These are phyloP conservation scores for Yamadazyma phyllophila DNA, from an alignment of 805 yeast genomes.

Conservation along the genomic window DNA sequence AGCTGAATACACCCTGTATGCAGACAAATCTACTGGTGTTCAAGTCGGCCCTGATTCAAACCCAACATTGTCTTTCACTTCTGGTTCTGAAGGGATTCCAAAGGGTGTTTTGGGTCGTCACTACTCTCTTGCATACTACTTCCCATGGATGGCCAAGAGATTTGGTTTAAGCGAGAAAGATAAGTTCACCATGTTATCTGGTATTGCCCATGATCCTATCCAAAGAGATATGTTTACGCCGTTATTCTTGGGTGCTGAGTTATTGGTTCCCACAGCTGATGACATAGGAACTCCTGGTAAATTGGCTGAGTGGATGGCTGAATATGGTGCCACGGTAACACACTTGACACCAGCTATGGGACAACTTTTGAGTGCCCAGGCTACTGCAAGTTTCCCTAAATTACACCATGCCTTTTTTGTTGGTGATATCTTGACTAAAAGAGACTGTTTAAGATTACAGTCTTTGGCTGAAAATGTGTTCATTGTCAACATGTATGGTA, in stretches of 20 bases:
- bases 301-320: slow-evolving; percentile 96
- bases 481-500: slow-evolving; percentile 98
- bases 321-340: slow-evolving; percentile 88
- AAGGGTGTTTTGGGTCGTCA: slow-evolving; percentile 99
- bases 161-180: slow-evolving; percentile 78
- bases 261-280: slow-evolving; percentile 91
- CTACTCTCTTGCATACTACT: slow-evolving; percentile 92
- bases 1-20: slow-evolving; percentile 41
- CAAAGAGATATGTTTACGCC: slow-evolving; percentile 99
- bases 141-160: slow-evolving; percentile 96
- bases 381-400: slow-evolving; percentile 77
- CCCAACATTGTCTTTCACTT: slow-evolving; percentile 94
- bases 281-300: slow-evolving; percentile 99
- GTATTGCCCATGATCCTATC: slow-evolving; percentile 99
- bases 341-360: slow-evolving; percentile 99
- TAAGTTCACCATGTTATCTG: slow-evolving; percentile 94
- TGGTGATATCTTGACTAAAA: slow-evolving; percentile 94
- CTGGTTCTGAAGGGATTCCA: slow-evolving; percentile 98
- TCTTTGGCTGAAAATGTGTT: slow-evolving; percentile 83
- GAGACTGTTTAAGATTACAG: slow-evolving; percentile 93
- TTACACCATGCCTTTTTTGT: slow-evolving; percentile 97
- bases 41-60: slow-evolving; percentile 96
- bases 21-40: slow-evolving; percentile 73
- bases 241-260: slow-evolving; percentile 88
- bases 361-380: slow-evolving; percentile 93